Evolutionary conservation across 495 filamentous ascomycete genomes (phyloP).

Genomic region (Baudoinia panamericana): DNA sequence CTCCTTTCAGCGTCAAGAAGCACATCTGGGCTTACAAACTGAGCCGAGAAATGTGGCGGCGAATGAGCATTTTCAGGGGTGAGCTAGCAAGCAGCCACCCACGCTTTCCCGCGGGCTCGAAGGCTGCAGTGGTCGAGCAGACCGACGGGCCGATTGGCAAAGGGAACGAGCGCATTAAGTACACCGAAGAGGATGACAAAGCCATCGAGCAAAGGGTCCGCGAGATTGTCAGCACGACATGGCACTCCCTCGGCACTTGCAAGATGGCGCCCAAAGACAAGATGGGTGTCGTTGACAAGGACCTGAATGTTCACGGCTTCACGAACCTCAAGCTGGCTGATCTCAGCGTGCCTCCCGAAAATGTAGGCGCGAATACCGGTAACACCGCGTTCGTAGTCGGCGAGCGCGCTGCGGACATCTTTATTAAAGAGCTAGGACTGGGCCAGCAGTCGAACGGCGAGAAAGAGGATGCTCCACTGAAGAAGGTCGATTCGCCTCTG

Average conservation of each 20-base stretch:
- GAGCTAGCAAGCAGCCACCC: conserved; percentile 41
- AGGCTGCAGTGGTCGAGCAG: conserved; percentile 28
- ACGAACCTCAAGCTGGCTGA: conserved; percentile 37
- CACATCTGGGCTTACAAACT: conserved; percentile 33
- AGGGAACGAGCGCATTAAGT: conserved; percentile 29
- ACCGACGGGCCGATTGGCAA: conserved; percentile 7
- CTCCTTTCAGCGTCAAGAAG: conserved; percentile 33
- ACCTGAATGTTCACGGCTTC: conserved; percentile 39
- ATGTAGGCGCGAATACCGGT: conserved; percentile 49
- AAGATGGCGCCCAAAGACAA: conserved; percentile 34
- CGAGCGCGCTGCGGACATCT: conserved; percentile 48
- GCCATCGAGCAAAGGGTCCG: conserved; percentile 36
- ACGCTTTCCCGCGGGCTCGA: conserved; percentile 34
- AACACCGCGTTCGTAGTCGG: conserved; percentile 47
- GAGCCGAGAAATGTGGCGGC: conserved; percentile 39
- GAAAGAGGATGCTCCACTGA: no score
- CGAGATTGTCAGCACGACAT: conserved; percentile 35
- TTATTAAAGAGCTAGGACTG: conserved; percentile 38
- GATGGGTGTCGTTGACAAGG: conserved; percentile 40
- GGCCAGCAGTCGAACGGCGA: not conserved
- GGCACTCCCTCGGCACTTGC: conserved; percentile 40
- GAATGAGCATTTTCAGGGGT: conserved; percentile 40
- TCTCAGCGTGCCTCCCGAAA: conserved; percentile 40
- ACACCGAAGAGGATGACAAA: conserved; percentile 40
- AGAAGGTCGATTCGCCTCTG: no score